Conservation (phyloP, 345 rosid genomes). For the Carallia pectinifolia region DNA sequence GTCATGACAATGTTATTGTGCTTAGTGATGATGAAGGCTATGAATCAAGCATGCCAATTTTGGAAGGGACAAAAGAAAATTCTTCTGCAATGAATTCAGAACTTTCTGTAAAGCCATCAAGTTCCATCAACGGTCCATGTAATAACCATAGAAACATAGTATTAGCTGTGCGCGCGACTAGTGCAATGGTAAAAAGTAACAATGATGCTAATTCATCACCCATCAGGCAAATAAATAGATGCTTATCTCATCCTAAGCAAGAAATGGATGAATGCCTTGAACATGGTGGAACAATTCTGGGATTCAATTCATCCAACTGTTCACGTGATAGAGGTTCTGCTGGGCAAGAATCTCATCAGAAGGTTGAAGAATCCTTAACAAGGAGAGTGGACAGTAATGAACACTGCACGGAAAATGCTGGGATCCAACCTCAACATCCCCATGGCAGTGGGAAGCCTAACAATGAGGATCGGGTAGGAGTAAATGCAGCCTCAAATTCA, state of each 20-base stretch:
- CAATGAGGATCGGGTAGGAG: slow-evolving; percentile 43
- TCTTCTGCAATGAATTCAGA: slow-evolving; percentile 21
- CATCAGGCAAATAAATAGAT: slow-evolving; percentile 27
- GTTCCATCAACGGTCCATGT: slow-evolving; percentile 26
- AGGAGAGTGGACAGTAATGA: slow-evolving; percentile 21
- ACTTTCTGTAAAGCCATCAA: slow-evolving; percentile 33
- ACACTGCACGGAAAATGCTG: slow-evolving; percentile 27
- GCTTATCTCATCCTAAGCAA: slow-evolving; percentile 31
- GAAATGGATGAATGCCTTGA: slow-evolving; percentile 32
- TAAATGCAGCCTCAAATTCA: slow-evolving; percentile 32
- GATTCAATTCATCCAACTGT: slow-evolving; percentile 29
- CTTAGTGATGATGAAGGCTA: slow-evolving; percentile 83
- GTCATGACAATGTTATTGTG: slow-evolving; percentile 48
- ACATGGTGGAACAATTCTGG: slow-evolving; percentile 31
- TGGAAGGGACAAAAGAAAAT: slow-evolving; percentile 30
- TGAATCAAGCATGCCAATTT: slow-evolving; percentile 43
- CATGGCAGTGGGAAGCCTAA: slow-evolving; percentile 32
- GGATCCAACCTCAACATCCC: slow-evolving; percentile 26
- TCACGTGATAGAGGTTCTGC: slow-evolving; percentile 27
- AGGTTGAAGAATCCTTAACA: slow-evolving; percentile 31
- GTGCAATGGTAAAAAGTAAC: slow-evolving; percentile 23
- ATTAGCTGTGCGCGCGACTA: slow-evolving; percentile 22
- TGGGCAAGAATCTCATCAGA: slow-evolving; percentile 31
- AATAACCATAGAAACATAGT: slow-evolving; percentile 21
- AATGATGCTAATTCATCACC: slow-evolving; percentile 33